phyloP scores from a whole-genome alignment of 345 rosid genomes.

The Nasturtium officinale region DNA sequence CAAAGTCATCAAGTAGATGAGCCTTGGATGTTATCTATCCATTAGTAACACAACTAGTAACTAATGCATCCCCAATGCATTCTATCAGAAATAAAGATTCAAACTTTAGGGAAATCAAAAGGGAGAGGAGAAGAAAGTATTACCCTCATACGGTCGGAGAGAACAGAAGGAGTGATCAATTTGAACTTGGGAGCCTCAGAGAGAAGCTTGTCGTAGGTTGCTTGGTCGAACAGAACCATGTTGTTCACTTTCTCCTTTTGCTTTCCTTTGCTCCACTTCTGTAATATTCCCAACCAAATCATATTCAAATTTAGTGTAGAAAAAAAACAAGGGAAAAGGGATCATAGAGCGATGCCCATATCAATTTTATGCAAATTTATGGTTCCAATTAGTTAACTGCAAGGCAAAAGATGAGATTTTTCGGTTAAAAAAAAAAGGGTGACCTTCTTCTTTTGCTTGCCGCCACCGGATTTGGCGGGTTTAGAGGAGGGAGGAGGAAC shows the following conservation, averaged over 20 bases:
- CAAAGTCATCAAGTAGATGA: not conserved
- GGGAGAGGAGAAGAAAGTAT: not conserved
- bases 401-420: constrained; percentile 7
- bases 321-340: not conserved
- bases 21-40: too few species aligned
- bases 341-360: not conserved
- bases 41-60: not conserved
- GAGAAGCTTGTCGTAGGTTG: constrained; percentile 59
- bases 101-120: not conserved
- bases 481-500: constrained; percentile 47
- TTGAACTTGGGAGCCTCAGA: constrained; percentile 58
- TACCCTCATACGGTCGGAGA: constrained; percentile 58
- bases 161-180: constrained; percentile 50
- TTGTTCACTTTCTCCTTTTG: constrained; percentile 71
- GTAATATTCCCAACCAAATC: not conserved
- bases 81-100: not conserved
- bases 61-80: not conserved
- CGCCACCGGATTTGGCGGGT: constrained; percentile 46
- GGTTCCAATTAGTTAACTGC: not conserved
- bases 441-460: constrained; percentile 47
- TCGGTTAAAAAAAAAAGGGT: not conserved
- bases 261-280: constrained; percentile 67
- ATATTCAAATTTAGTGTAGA: not conserved
- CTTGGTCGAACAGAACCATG: constrained; percentile 60
- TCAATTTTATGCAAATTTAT: not conserved